Base-by-base conservation (phyloP, 148 eudicot genomes). In the Rhododendron mucronatum region DNA sequence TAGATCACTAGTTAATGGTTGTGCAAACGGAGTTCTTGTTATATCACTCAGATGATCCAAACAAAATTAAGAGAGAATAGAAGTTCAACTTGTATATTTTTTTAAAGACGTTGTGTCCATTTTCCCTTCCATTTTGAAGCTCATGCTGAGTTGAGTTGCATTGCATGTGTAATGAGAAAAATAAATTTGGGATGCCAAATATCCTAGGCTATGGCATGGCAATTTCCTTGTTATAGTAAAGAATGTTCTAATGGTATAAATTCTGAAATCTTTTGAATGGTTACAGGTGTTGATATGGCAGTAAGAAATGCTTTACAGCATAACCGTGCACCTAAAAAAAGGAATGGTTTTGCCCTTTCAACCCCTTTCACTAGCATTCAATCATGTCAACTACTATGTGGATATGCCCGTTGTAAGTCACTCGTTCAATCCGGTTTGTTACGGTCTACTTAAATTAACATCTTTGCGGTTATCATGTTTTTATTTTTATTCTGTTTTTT, bases 311-410 rank as follows among this genome's bases (percentile, higher is more conserved):
- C 84, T 89, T 44, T 80, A 86, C 44, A 33, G 53, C 39, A 4
- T 71, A 87, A 67, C 61, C 21, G 48, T 63, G 69, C 78, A 45
- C 53, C 84, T 69, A 86, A 83, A 88, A 88, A 91, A 82, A 55
- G 93, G 93, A 88, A 91, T 92, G 94, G 88, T 94, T 83, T 85
- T 94, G 89, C 94, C 95, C 26, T 94, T 91, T 84, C 89, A 88
- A 78, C 94, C 95, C 51, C 95, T 91, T 87, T 90, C 95, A 30
- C 91, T 94, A 37, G 91, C 93, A 79, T 94, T 94, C 82, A 86
- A 85, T 86, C 95, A 92, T 44, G 85, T 94, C 87, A 93, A 90
- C 84, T 94, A 93, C 87, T 91, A 88, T 47, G 93, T 94, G 74
- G 90, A 94, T 86, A 91, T 91, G 93, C 97, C 95, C 57, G 44